These are phyloP conservation scores for Botrytis fragariae DNA, from an alignment of 2,329 filamentous ascomycete species.

Conservation along the genomic window DNA sequence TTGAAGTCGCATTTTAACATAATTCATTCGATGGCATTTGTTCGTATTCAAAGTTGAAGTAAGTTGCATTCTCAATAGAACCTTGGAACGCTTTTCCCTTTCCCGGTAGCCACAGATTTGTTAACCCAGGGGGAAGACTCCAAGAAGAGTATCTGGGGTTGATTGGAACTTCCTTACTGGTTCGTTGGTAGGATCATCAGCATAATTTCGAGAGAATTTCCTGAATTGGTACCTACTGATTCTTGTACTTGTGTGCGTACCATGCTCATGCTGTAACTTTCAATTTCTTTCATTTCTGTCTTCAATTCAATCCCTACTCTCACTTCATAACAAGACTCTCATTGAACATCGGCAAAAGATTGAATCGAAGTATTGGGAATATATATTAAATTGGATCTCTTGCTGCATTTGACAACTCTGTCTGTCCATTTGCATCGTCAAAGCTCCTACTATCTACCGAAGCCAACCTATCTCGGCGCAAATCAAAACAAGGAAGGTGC, in stretches of 20 bases:
- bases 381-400: background rate
- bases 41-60: background rate
- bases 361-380: background rate
- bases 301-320: background rate
- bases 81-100: background rate
- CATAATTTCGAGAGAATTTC: background rate
- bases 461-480: slow-evolving; percentile 5
- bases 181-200: background rate
- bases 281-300: background rate
- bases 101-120: background rate
- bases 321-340: background rate
- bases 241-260: background rate
- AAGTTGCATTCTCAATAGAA: background rate
- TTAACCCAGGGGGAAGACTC: slow-evolving; percentile 2
- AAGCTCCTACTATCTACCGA: slow-evolving; percentile 13
- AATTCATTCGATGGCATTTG: background rate
- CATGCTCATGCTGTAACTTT: background rate
- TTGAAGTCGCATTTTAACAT: background rate
- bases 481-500: background rate
- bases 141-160: background rate
- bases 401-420: background rate
- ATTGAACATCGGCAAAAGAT: background rate
- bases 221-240: background rate
- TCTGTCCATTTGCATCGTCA: background rate
- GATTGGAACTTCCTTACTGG: background rate